phyloP scores from a whole-genome alignment of 805 yeast species.

The Lachancea fermentati region DNA sequence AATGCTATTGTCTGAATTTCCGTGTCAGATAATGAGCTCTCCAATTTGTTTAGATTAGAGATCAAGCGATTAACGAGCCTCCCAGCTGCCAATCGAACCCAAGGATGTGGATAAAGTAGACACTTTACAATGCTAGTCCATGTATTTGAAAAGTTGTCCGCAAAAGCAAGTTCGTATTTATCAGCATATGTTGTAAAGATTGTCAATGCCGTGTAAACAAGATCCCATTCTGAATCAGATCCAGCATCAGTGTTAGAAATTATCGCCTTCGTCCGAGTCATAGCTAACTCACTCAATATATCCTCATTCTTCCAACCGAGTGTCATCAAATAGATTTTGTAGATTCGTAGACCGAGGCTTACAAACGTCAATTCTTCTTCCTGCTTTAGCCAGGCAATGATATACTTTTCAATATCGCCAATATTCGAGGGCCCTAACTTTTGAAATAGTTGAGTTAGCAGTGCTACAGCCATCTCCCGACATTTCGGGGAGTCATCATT shows the following conservation, averaged over 20 bases:
- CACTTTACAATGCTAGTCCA: conserved; percentile 52
- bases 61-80: conserved; percentile 53
- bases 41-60: conserved; percentile 33
- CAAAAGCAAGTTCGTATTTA: conserved; percentile 31
- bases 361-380: conserved; percentile 45
- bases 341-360: conserved; percentile 70
- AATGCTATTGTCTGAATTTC: conserved; percentile 65
- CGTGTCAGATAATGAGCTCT: conserved; percentile 33
- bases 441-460: conserved; percentile 50
- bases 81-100: conserved; percentile 73
- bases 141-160: conserved; percentile 29
- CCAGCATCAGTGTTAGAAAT: conserved; percentile 35
- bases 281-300: conserved; percentile 39
- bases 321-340: conserved; percentile 52
- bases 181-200: conserved; percentile 42
- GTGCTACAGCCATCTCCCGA: conserved; percentile 71
- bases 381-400: conserved; percentile 59
- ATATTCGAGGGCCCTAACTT: conserved; percentile 39
- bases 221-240: conserved; percentile 65
- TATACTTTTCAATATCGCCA: conserved; percentile 33
- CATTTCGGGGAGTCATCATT: conserved; percentile 76
- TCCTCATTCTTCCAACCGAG: conserved; percentile 38
- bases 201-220: conserved; percentile 60
- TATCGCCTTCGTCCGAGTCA: conserved; percentile 31
- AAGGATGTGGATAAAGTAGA: conserved; percentile 80